Base-by-base conservation (phyloP, 2,329 filamentous ascomycete species). In the Plenodomus lindquistii region DNA sequence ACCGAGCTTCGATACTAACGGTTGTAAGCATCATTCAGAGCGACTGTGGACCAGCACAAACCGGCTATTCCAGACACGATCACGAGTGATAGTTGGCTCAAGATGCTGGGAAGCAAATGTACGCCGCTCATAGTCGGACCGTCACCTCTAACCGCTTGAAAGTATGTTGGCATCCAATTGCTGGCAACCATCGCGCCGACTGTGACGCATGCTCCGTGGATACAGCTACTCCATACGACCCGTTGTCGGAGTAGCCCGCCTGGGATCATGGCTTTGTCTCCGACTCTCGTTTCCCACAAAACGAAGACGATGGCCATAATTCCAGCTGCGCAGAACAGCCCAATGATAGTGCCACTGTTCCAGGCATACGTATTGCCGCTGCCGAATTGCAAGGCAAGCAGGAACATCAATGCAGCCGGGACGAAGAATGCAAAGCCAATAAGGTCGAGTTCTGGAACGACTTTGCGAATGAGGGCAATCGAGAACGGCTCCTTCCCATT, bases 311-410 rank as follows among this genome's bases (percentile, higher is more conserved):
- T 15, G 29, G 71, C 60, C 1, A 55, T 59, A 13, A 52, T 63
- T 7, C 37, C 67, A 7, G 63, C 60, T 5, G 70, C 71, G 38
- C 61, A 61, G 17, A 75, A 59, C 1, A 73, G 55, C 1, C 69
- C 71, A 29, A 76, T 72, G 17, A 73, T 53, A 0, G 41, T 57
- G 1, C 64, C 24, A n/a, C 54, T 65, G 22, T 60, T 55, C 75
- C 75, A 77, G 2, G 66, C 11, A 41, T 67, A 66, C 3, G 54
- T 49, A 17, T 58, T 55, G 4, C 67, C 72, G 21, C 67, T 69
- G 31, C 72, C 74, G 41, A 63, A 71, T 44, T 76, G 70, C 2
- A 77, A 58, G 0, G 66, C 74, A 10, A 75, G 58, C 4, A 76
- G 60, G 5, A 76, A 59, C 63, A 71, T 68, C 4, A 70, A 50